Evolutionary conservation across 2,329 filamentous ascomycete genomes (phyloP).

Genomic region (Metarhizium humberi): DNA sequence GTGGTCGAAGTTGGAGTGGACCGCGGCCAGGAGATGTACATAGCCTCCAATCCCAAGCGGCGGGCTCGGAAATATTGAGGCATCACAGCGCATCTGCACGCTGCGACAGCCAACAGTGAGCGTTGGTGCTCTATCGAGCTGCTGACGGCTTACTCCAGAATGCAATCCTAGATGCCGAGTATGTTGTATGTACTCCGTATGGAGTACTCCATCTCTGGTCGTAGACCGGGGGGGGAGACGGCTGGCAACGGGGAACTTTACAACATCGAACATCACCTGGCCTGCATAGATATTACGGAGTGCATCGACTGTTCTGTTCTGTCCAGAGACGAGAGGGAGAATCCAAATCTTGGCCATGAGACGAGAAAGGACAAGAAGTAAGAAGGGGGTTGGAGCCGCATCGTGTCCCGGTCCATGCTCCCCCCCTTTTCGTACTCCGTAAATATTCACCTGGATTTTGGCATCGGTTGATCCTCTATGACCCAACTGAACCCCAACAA

Average conservation of each 20-base stretch:
- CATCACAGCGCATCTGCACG: too few species aligned
- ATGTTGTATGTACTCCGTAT: too few species aligned
- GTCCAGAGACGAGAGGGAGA: too few species aligned
- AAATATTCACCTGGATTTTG: background rate
- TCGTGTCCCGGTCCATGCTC: background rate
- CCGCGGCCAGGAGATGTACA: background rate
- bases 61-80: too few species aligned
- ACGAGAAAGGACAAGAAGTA: background rate
- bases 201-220: background rate
- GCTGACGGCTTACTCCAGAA: too few species aligned
- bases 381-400: constrained; percentile 6
- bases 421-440: background rate
- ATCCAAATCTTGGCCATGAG: too few species aligned
- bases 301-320: too few species aligned
- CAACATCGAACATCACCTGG: too few species aligned
- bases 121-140: background rate
- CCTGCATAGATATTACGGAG: too few species aligned
- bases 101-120: background rate
- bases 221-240: background rate
- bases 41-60: background rate
- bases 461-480: too few species aligned
- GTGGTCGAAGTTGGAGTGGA: background rate
- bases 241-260: background rate
- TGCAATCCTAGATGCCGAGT: too few species aligned
- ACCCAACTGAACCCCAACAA: too few species aligned